Percentiles rank a stretch among this genome's conserved stretches.
phyloP scores from a whole-genome alignment of 2,329 filamentous ascomycete species.

The Aspergillus niger region DNA sequence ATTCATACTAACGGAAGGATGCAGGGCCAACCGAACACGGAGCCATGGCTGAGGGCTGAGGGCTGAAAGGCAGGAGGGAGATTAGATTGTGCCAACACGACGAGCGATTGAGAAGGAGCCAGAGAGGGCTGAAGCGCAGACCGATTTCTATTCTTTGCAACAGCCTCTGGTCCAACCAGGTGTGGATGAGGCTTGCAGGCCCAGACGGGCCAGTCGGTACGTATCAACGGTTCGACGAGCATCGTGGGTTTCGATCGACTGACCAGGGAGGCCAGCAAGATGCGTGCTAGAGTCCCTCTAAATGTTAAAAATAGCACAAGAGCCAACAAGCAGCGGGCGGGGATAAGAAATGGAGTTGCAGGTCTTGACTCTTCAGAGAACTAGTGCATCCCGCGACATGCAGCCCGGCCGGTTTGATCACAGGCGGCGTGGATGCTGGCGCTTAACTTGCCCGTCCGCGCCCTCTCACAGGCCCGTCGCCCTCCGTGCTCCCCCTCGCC shows the following conservation, averaged over 20 bases:
- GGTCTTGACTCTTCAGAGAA: constrained; percentile 22
- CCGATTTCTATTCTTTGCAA: constrained; percentile 35
- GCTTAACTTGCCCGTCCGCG: constrained; percentile 27
- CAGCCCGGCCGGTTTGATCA: constrained; percentile 34
- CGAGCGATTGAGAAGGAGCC: constrained; percentile 17
- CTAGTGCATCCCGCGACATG: constrained; percentile 22
- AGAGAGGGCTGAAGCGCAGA: constrained; percentile 19
- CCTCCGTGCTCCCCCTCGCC: constrained; percentile 8
- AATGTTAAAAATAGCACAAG: constrained; percentile 23
- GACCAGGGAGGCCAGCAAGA: constrained; percentile 14
- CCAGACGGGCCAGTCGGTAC: constrained; percentile 8
- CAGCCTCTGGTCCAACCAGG: constrained; percentile 20
- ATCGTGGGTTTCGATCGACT: constrained; percentile 23
- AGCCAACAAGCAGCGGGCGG: constrained; percentile 16
- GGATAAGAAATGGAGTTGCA: constrained; percentile 10
- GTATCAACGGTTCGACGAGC: constrained; percentile 14
- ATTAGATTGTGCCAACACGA: constrained; percentile 20
- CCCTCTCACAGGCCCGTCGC: constrained; percentile 18
- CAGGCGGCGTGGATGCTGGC: constrained; percentile 33
- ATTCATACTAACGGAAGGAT: constrained; percentile 40
- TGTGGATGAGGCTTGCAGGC: constrained; percentile 21
- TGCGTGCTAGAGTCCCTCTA: neutral
- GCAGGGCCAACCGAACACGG: constrained; percentile 28
- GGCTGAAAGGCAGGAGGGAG: constrained; percentile 17
- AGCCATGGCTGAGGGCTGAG: constrained; percentile 31